These are phyloP conservation scores for Metschnikowia amazonensis DNA, from an alignment of 805 yeast species.

Conservation along the genomic window DNA sequence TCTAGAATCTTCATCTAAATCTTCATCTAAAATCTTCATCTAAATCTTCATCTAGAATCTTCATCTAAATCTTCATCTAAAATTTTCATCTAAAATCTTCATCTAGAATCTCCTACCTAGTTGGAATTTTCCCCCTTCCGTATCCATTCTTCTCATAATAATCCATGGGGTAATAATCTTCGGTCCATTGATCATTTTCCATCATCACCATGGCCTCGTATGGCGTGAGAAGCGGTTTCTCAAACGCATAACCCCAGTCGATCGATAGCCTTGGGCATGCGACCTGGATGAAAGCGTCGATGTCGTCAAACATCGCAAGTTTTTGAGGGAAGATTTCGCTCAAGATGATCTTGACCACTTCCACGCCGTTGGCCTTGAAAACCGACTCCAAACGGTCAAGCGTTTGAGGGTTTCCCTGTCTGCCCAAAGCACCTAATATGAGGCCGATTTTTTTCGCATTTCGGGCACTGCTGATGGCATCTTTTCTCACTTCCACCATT, in stretches of 20 bases:
- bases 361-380: conserved; percentile 52
- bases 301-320: conserved; percentile 84
- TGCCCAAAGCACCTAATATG: conserved; percentile 87
- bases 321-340: conserved; percentile 94
- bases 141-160: conserved; percentile 87
- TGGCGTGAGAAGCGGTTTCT: conserved; percentile 87
- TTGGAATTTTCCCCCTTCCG: conserved; percentile 79
- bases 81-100: no score
- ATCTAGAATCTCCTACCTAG: neutral
- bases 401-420: conserved; percentile 88
- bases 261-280: conserved; percentile 96
- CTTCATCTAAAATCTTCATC: no score
- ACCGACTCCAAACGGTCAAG: conserved; percentile 59
- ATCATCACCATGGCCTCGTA: conserved; percentile 93
- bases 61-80: no score
- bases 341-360: conserved; percentile 74
- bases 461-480: conserved; percentile 65
- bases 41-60: no score
- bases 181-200: conserved; percentile 65
- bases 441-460: conserved; percentile 69
- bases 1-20: no score
- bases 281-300: conserved; percentile 94
- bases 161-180: conserved; percentile 87
- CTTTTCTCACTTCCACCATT: conserved; percentile 66
- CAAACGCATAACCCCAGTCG: conserved; percentile 98